Base-by-base conservation (phyloP, 306 rosid species). In the Oemleria cerasiformis region DNA sequence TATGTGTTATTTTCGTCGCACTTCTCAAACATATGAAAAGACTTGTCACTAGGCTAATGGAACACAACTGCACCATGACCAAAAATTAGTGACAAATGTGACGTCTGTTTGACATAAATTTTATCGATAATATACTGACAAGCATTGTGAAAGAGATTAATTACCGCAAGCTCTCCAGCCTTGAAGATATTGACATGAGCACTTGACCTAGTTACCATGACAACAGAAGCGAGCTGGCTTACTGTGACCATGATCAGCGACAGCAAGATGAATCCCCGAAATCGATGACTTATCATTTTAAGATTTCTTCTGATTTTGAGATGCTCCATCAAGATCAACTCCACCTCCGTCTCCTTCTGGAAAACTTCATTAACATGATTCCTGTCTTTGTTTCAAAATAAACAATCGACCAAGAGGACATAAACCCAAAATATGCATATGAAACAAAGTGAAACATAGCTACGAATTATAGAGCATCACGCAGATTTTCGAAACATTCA, bases 131-230 rank as follows among this genome's bases (percentile, higher is more conserved):
- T 45, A 45, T 13, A n/a, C n/a, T 13, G 50, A 10, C 50, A 12
- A 17, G 9, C 1, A 7, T 53, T 8, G 21, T 53, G 30, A n/a
- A 56, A 23, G 55, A 49, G 20, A 49, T 45, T 12, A 74, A 74
- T 80, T 86, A 91, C 98, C 77, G 86, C 87, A 41, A 94, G 97
- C 71, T 94, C 95, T 51, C 98, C 98, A 7, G 92, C 91, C 77
- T 77, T 89, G 75, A 74, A 88, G 77, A 89, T 41, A 75, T 94
- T 84, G 36, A 77, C 91, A 58, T 85, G 71, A 50, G 95, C 91
- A 70, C 45, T 73, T 3, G 95, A 57, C 62, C 75, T 79, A 36
- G 79, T 77, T 63, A 83, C 73, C 77, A 87, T 79, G 15, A 94
- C 85, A 39, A 94, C 80, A 67, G 81, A 84, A 66, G 69, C 73